A percentile compares a stretch with the other conserved stretches of the same genome.
Evolutionary conservation across 1,284 basidiomycete species (phyloP).

Genomic region (Sphaerobolus stellatus): DNA sequence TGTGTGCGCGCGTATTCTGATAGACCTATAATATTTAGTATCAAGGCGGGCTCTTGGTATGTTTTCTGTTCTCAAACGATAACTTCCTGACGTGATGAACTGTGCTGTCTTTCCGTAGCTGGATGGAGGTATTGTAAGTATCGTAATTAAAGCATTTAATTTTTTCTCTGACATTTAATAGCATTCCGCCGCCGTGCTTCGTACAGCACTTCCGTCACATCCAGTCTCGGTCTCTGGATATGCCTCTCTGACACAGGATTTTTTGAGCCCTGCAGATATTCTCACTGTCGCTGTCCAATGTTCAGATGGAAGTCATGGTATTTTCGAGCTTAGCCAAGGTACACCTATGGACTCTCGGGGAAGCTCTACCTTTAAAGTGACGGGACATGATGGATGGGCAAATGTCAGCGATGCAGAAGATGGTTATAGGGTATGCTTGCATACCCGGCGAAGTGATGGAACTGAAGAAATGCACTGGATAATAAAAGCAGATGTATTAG

Average conservation of each 20-base stretch:
- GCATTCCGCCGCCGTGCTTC: conserved; percentile 65
- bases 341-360: conserved; percentile 44
- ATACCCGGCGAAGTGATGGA: too few relatives aligned
- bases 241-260: conserved; percentile 66
- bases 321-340: conserved; percentile 55
- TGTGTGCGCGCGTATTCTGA: too few relatives aligned
- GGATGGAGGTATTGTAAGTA: conserved; percentile 69
- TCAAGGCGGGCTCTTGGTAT: too few relatives aligned
- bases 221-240: conserved; percentile 59
- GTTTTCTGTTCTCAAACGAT: conserved; percentile 22
- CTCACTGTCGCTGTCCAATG: conserved; percentile 53
- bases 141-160: conserved; percentile 5
- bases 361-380: conserved; percentile 49
- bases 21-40: too few relatives aligned
- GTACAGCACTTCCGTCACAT: conserved; percentile 53
- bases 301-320: conserved; percentile 56
- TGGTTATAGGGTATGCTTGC: conserved; percentile 16
- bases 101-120: conserved; percentile 39
- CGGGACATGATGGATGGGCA: conserved; percentile 61
- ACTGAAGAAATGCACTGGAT: too few relatives aligned
- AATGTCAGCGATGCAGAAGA: conserved; percentile 39
- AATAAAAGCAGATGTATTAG: conserved; percentile 52
- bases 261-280: conserved; percentile 75
- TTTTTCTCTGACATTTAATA: conserved; percentile 23
- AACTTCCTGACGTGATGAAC: conserved; percentile 10